Evolutionary conservation across 2,329 filamentous ascomycete species (phyloP).

Genomic region (Botrytis aclada): DNA sequence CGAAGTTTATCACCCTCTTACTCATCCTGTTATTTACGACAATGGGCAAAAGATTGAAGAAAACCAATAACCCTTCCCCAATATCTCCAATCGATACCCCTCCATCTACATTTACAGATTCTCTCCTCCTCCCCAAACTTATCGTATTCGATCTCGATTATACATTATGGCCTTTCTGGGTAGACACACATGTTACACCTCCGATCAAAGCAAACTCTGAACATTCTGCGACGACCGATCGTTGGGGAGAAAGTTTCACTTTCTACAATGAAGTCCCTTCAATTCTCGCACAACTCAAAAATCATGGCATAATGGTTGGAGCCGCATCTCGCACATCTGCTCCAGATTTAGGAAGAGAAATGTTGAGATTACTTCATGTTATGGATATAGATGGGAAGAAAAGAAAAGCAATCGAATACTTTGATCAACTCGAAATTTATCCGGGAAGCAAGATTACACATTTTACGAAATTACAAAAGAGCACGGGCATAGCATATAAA

Average conservation of each 20-base stretch:
- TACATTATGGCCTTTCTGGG: slow-evolving; percentile 98
- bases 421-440: slow-evolving; percentile 64
- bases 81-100: slow-evolving; percentile 22
- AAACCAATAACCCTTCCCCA: slow-evolving; percentile 19
- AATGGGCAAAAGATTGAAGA: slow-evolving; percentile 32
- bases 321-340: slow-evolving; percentile 79
- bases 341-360: slow-evolving; percentile 74
- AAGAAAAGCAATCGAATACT: slow-evolving; percentile 53
- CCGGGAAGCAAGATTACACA: slow-evolving; percentile 83
- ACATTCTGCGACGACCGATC: slow-evolving; percentile 48
- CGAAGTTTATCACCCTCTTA: slow-evolving; percentile 8
- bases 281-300: slow-evolving; percentile 56
- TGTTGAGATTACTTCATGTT: slow-evolving; percentile 71
- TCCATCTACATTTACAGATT: slow-evolving; percentile 33
- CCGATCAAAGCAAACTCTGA: slow-evolving; percentile 57
- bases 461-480: slow-evolving; percentile 69
- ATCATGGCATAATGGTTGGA: slow-evolving; percentile 53
- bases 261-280: slow-evolving; percentile 70
- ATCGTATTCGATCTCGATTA: slow-evolving; percentile 97
- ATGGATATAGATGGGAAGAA: slow-evolving; percentile 37
- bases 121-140: slow-evolving; percentile 48
- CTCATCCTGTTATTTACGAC: slow-evolving; percentile 16
- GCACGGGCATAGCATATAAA: slow-evolving; percentile 67
- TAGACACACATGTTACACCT: slow-evolving; percentile 83
- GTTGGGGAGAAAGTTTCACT: slow-evolving; percentile 61